A percentile compares a stretch with the other conserved stretches of the same genome.
Conservation (phyloP, 768 basidiomycete species). For the Boletus sp. region DNA sequence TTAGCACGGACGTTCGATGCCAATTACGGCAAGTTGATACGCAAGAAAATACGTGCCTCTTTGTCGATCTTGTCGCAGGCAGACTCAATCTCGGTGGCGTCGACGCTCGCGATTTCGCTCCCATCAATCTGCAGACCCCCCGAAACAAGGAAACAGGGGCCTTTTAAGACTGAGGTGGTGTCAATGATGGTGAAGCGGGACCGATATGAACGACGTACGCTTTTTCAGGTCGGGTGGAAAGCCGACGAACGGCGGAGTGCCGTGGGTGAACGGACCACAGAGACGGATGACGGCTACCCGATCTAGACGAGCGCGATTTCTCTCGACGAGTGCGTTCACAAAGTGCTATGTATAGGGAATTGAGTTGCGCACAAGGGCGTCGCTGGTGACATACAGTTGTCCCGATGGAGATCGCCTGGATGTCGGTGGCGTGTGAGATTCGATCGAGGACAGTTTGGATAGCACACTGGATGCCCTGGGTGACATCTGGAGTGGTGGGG, state of each 20-base stretch:
- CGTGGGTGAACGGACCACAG: slow-evolving; percentile 57
- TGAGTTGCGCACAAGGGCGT: neutral
- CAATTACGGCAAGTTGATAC: neutral
- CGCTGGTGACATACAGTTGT: slow-evolving; percentile 44
- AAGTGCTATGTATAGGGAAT: slow-evolving; percentile 41
- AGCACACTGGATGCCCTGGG: slow-evolving; percentile 55
- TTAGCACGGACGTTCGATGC: neutral
- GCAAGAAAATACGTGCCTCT: slow-evolving; percentile 18
- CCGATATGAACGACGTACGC: slow-evolving; percentile 23
- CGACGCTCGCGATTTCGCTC: slow-evolving; percentile 41
- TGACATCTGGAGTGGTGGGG: slow-evolving; percentile 56
- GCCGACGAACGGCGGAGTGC: slow-evolving; percentile 55
- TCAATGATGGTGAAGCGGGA: neutral
- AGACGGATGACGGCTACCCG: slow-evolving; percentile 65
- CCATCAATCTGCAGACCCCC: slow-evolving; percentile 48
- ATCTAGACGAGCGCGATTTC: slow-evolving; percentile 49
- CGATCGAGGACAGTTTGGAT: slow-evolving; percentile 44
- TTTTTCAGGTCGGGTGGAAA: slow-evolving; percentile 40
- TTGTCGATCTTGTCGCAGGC: slow-evolving; percentile 41
- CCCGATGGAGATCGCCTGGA: slow-evolving; percentile 57
- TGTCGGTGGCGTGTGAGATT: slow-evolving; percentile 33
- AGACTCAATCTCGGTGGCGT: slow-evolving; percentile 43
- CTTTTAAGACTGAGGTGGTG: slow-evolving; percentile 22
- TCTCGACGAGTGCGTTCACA: slow-evolving; percentile 60
- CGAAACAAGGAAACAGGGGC: slow-evolving; percentile 36